Conservation (phyloP, 225 moss, liverwort and hornwort species). For the Pseudoscleropodium purum region DNA sequence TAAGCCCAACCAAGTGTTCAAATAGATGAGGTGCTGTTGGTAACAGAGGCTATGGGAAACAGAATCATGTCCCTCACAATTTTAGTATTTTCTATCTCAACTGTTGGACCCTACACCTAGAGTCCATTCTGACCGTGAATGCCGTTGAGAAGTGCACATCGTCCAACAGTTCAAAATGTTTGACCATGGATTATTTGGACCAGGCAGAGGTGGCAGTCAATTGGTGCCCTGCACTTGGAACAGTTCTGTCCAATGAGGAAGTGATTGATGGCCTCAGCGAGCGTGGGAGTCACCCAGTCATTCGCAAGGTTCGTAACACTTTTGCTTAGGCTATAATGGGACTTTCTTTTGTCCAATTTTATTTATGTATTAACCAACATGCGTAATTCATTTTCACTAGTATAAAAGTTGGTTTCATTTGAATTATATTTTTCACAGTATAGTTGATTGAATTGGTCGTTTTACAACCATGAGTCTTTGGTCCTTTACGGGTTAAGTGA, state of each 20-base stretch:
- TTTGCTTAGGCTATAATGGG: neutral
- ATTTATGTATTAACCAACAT: neutral
- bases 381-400: neutral
- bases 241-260: slow-evolving; percentile 91
- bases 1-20: neutral
- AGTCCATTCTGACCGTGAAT: neutral
- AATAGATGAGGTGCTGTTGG: neutral
- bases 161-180: neutral
- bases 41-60: neutral
- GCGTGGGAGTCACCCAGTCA: slow-evolving; percentile 86
- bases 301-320: slow-evolving; percentile 61
- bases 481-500: neutral
- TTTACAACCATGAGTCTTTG: neutral
- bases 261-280: slow-evolving; percentile 96
- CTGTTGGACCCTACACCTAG: neutral
- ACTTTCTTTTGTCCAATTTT: neutral
- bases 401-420: neutral
- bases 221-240: slow-evolving; percentile 93
- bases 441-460: neutral
- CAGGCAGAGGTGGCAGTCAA: slow-evolving; percentile 98
- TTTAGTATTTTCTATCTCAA: neutral
- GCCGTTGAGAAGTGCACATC: neutral
- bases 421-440: too few relatives aligned
- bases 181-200: slow-evolving; percentile 17
- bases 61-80: neutral